Conservation (phyloP, 106 monocot species). For the Cymbidium sinense region DNA sequence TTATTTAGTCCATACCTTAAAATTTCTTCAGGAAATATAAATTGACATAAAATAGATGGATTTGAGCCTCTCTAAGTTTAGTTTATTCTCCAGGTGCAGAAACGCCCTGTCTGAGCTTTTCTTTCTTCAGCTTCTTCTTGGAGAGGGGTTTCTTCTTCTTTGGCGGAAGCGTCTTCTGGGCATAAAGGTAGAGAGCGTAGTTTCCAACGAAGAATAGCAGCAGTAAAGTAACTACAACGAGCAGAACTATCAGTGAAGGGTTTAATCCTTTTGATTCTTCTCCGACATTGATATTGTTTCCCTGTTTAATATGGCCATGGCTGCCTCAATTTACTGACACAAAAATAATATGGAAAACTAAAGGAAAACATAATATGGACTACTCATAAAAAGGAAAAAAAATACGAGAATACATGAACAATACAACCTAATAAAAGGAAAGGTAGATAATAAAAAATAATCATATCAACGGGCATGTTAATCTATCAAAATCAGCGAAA, state of each 20-base stretch:
- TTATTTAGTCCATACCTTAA: not conserved
- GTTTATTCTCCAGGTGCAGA: conserved; percentile 24
- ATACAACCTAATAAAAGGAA: too few relatives aligned
- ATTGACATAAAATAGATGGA: not conserved
- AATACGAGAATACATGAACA: too few relatives aligned
- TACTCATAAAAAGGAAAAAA: too few relatives aligned
- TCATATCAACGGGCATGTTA: too few relatives aligned
- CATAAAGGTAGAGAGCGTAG: conserved; percentile 22
- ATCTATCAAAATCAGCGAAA: too few relatives aligned
- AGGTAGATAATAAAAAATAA: too few relatives aligned
- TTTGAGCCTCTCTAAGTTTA: not conserved
- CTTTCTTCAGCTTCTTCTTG: conserved; percentile 25
- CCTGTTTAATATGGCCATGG: conserved; percentile 3
- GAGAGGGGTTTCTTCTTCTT: conserved; percentile 26
- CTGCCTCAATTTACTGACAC: too few relatives aligned
- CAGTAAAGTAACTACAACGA: conserved; percentile 17
- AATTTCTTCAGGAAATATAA: not conserved
- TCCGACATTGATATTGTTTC: conserved; percentile 6
- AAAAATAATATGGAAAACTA: too few relatives aligned
- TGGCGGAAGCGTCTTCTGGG: conserved; percentile 25
- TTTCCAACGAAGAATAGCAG: conserved; percentile 20
- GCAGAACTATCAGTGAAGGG: conserved; percentile 16
- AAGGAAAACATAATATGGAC: too few relatives aligned
- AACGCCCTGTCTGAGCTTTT: conserved; percentile 26
- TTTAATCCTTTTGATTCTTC: conserved; percentile 19